Conservation (phyloP, 1,139 yeast genomes). For the Geotrichum fermentans region DNA sequence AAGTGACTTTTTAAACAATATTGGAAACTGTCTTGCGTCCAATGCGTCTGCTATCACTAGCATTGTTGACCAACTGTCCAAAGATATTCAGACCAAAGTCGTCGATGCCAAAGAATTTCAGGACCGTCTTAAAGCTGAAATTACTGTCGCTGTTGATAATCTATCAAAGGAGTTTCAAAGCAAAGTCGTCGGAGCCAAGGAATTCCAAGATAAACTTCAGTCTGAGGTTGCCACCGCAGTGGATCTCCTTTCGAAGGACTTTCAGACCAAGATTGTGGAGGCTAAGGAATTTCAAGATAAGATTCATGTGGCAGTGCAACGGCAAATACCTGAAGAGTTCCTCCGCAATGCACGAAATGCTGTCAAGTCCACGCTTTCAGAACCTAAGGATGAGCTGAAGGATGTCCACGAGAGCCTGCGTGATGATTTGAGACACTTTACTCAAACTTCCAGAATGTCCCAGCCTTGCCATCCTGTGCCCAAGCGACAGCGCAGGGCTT, state of each 20-base stretch:
- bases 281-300: not conserved
- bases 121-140: constrained; percentile 6
- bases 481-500: too few relatives aligned
- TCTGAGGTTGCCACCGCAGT: constrained; percentile 6
- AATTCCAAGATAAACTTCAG: constrained; percentile 9
- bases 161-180: constrained; percentile 4
- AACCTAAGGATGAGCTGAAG: constrained; percentile 1
- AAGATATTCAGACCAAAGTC: constrained; percentile 11
- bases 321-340: not conserved
- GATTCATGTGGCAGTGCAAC: constrained; percentile 1
- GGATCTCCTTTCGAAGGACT: not conserved
- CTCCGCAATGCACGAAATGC: not conserved
- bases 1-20: constrained; percentile 7
- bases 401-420: constrained; percentile 4
- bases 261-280: not conserved
- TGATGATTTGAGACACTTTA: not conserved
- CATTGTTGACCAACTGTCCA: constrained; percentile 8
- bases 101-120: constrained; percentile 7
- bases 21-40: constrained; percentile 10
- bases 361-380: constrained; percentile 7
- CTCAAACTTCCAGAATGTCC: not conserved
- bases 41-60: constrained; percentile 5
- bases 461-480: not conserved
- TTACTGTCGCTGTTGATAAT: constrained; percentile 5
- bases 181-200: constrained; percentile 8